These are phyloP conservation scores for Calonectria hongkongensis DNA, from an alignment of 2,329 filamentous ascomycete genomes.

Conservation along the genomic window DNA sequence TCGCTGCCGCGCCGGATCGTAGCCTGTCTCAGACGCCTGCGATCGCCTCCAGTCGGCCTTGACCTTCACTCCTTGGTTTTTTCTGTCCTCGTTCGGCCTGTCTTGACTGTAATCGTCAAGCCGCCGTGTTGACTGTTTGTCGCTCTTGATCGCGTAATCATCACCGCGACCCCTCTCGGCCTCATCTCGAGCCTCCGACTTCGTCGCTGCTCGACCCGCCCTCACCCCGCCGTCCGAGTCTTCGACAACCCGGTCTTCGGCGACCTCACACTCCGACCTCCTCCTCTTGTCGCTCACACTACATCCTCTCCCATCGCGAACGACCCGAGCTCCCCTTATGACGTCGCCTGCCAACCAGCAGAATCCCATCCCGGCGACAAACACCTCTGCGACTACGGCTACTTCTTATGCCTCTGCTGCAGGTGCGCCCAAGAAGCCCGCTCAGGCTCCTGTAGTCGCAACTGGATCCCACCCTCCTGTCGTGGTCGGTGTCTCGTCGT, in stretches of 20 bases:
- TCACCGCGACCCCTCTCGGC: slow-evolving; percentile 41
- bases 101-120: slow-evolving; percentile 50
- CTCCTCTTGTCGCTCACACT: slow-evolving; percentile 48
- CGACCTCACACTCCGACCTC: slow-evolving; percentile 51
- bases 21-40: slow-evolving; percentile 57
- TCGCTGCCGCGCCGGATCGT: slow-evolving; percentile 58
- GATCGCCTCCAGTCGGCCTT: slow-evolving; percentile 50
- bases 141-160: slow-evolving; percentile 49
- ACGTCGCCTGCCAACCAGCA: slow-evolving; percentile 76
- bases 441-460: slow-evolving; percentile 76
- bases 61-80: slow-evolving; percentile 56
- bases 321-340: slow-evolving; percentile 67
- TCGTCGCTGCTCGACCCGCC: slow-evolving; percentile 28
- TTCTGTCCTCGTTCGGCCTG: slow-evolving; percentile 51
- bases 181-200: slow-evolving; percentile 41
- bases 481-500: slow-evolving; percentile 72
- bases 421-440: slow-evolving; percentile 77
- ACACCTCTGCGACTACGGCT: slow-evolving; percentile 74
- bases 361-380: slow-evolving; percentile 74
- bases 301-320: slow-evolving; percentile 56
- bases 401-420: slow-evolving; percentile 81
- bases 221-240: slow-evolving; percentile 48
- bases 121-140: slow-evolving; percentile 50
- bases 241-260: slow-evolving; percentile 50
- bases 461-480: slow-evolving; percentile 73